Percentiles rank a stretch among this genome's conserved stretches.
Evolutionary conservation across 2,329 filamentous ascomycete species (phyloP).

Genomic region (Ambrosiella beaveri): DNA sequence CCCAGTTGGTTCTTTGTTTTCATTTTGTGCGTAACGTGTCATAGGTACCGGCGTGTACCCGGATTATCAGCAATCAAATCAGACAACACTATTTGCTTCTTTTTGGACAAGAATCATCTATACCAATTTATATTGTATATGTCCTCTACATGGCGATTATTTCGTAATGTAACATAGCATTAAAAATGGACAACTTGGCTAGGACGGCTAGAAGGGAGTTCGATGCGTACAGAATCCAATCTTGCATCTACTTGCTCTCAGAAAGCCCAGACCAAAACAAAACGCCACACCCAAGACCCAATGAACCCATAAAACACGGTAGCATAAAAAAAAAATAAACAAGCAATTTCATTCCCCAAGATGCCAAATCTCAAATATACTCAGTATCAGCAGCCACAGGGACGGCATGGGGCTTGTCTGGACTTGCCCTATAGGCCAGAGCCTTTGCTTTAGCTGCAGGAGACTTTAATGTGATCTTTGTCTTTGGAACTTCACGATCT

Average conservation of each 20-base stretch:
- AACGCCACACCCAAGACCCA: too few species aligned
- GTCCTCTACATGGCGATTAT: not conserved
- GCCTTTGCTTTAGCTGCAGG: constrained; percentile 25
- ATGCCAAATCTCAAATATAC: not conserved
- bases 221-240: too few species aligned
- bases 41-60: not conserved
- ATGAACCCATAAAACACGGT: not conserved
- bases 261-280: too few species aligned
- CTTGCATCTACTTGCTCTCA: too few species aligned
- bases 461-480: constrained; percentile 13
- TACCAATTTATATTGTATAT: not conserved
- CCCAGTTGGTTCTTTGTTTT: not conserved
- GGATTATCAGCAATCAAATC: not conserved
- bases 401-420: constrained; percentile 33
- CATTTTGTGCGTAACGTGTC: not conserved
- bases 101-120: not conserved
- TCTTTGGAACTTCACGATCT: constrained; percentile 2
- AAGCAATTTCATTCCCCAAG: not conserved
- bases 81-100: not conserved
- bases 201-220: too few species aligned
- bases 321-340: not conserved
- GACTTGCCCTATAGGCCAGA: constrained; percentile 43
- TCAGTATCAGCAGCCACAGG: constrained; percentile 13
- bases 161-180: not conserved
- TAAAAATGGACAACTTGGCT: too few species aligned